Conservation (phyloP, 139 green algal species). For the Coelastrella sp. region DNA sequence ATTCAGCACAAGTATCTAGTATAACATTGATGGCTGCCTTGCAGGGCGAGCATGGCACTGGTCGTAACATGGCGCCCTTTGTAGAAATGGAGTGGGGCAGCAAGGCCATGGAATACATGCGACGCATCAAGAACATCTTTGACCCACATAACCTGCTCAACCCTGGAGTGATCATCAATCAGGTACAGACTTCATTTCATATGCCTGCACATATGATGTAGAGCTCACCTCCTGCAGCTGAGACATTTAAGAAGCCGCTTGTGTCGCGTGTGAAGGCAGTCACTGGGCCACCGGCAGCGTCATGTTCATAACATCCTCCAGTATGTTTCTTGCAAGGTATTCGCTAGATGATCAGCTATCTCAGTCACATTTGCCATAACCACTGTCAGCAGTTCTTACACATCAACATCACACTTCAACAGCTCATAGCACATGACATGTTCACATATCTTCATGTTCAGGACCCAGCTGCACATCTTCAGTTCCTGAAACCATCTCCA, state of each 20-base stretch:
- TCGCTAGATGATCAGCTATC: no score
- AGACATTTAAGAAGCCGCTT: no score
- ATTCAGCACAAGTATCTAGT: no score
- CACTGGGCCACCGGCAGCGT: no score
- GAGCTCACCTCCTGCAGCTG: no score
- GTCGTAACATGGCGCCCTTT: constrained; percentile 95
- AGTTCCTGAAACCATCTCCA: constrained; percentile 90
- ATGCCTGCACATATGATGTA: no score
- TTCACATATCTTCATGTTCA: not conserved
- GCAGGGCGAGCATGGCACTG: constrained; percentile 90
- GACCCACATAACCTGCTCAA: constrained; percentile 94
- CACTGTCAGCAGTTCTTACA: not conserved
- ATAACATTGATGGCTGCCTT: not conserved
- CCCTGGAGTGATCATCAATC: constrained; percentile 77
- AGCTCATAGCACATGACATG: no score
- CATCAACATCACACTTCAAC: no score
- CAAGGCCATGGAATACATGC: constrained; percentile 94
- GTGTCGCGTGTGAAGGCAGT: no score
- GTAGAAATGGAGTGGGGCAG: constrained; percentile 98
- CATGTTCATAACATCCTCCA: no score
- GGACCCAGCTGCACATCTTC: constrained; percentile 77
- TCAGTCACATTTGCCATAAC: not conserved
- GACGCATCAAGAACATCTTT: constrained; percentile 95
- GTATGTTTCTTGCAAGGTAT: no score
- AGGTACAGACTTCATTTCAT: not conserved